phyloP scores from a whole-genome alignment of 2,329 filamentous ascomycete genomes.

The Phyllosticta citrichinensis region DNA sequence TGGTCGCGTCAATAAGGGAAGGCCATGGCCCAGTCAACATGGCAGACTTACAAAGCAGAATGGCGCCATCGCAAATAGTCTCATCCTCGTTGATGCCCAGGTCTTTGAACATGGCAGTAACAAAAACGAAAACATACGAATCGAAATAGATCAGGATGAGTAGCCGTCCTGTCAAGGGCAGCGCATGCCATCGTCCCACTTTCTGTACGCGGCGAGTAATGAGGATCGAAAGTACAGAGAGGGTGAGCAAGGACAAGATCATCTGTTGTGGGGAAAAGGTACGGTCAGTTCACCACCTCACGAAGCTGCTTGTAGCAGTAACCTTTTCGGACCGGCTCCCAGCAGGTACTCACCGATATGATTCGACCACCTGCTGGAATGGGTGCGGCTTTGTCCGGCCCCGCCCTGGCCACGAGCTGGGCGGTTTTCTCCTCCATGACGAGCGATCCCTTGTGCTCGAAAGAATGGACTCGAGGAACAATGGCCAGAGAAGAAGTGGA shows the following conservation, averaged over 20 bases:
- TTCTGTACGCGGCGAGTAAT: constrained; percentile 19
- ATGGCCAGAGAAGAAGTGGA: not conserved
- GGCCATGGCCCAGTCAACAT: not conserved
- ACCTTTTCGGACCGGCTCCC: not conserved
- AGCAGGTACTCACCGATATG: constrained; percentile 13
- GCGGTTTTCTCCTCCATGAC: not conserved
- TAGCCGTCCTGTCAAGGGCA: constrained; percentile 26
- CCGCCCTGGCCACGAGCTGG: not conserved
- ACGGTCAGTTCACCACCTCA: not conserved
- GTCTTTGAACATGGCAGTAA: constrained; percentile 47
- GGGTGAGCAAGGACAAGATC: constrained; percentile 2
- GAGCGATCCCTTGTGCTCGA: not conserved
- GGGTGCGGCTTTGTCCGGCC: constrained; percentile 8
- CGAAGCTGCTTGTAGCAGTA: not conserved
- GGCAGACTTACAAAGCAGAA: constrained; percentile 41
- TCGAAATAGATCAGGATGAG: constrained; percentile 51
- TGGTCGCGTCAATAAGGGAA: not conserved
- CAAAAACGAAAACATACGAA: constrained; percentile 51
- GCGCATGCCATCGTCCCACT: constrained; percentile 15
- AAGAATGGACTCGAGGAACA: not conserved
- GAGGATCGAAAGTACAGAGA: constrained; percentile 7
- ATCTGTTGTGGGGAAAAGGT: not conserved
- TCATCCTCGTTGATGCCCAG: constrained; percentile 45
- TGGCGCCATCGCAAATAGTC: constrained; percentile 46
- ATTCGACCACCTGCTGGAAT: constrained; percentile 18